Base-by-base conservation (phyloP, 2,329 filamentous ascomycete species). In the Bertia moriformis region DNA sequence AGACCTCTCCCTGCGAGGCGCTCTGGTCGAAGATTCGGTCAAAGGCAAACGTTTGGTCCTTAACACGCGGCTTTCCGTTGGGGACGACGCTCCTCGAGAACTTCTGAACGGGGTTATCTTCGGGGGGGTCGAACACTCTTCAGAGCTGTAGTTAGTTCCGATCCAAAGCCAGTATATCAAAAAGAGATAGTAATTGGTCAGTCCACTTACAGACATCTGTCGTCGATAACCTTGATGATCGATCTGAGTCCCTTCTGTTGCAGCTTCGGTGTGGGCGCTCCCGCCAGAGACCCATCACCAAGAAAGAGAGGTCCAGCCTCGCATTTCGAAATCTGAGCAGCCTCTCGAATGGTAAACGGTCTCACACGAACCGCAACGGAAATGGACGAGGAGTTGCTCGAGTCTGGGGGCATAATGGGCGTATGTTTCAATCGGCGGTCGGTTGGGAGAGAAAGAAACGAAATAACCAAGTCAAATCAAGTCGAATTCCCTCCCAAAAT, bases 11-110 rank as follows among this genome's bases (percentile, higher is more conserved):
- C 53, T 98, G 91, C 4, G 80, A 79, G 14, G 84, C 84, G 55
- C 89, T 94, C 43, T 96, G 88, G 67, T 98, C 91, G 59, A 98
- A 96, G 45, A 98, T 84, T 41, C 84, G 73, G 60, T 98, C 91
- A 62, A 98, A 98, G 39, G 82, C 88, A 51, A 98, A 98, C 3
- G 91, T 91, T 58, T 95, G 88, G 56, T 98, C 93, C 57, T 98
- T 98, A 51, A 91, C 84, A 49, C 87, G 83, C n/a, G n/a, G n/a
- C 61, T 93, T 96, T 41, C 88, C 87, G 40, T 66, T 66, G 3
- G 82, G 79, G 7, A 93, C 73, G 10, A 93, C 80, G 2, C 82
- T 86, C 55, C 79, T 72, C 19, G 83, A 82, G 58, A 95, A 93
- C 48, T 81, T 82, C 44, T 93, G 86, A 5, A 96, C 78, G 1